phyloP scores from a whole-genome alignment of 208 protist genomes.

The Balamuthia mandrillaris region DNA sequence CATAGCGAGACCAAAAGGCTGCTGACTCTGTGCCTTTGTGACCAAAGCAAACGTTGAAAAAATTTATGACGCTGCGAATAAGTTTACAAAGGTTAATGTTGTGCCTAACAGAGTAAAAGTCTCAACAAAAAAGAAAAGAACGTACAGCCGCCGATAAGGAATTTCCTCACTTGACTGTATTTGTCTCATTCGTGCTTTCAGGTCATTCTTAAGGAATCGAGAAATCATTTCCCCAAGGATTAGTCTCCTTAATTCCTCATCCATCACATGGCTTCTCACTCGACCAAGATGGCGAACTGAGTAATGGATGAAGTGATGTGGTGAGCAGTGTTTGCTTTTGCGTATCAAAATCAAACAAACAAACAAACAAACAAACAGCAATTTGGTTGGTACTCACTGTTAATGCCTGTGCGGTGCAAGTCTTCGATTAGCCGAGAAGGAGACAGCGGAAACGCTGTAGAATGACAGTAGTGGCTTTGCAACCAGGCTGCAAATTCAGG shows the following conservation, averaged over 20 bases:
- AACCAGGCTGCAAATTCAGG: conserved; percentile 7
- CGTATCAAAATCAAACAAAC: neutral
- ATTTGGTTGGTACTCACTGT: neutral
- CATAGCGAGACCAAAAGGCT: too few relatives aligned
- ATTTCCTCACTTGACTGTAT: neutral
- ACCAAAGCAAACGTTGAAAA: too few relatives aligned
- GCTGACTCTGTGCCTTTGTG: too few relatives aligned
- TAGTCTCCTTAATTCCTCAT: neutral
- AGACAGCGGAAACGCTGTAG: neutral
- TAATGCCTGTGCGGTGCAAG: conserved; percentile 29
- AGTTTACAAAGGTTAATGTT: too few relatives aligned
- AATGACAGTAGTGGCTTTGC: neutral
- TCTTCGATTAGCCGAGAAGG: neutral
- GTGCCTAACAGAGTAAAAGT: too few relatives aligned
- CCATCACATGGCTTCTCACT: neutral
- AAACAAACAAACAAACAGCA: neutral
- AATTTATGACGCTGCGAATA: too few relatives aligned
- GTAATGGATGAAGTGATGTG: neutral
- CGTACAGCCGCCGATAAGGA: too few relatives aligned
- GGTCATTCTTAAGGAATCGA: conserved; percentile 32
- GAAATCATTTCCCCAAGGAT: conserved; percentile 16
- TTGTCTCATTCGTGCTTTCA: conserved; percentile 1
- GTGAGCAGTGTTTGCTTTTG: too few relatives aligned
- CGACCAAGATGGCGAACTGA: conserved; percentile 16
- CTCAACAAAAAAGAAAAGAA: too few relatives aligned